phyloP scores from a whole-genome alignment of 805 yeast species.

The Saturnispora ahearnii region DNA sequence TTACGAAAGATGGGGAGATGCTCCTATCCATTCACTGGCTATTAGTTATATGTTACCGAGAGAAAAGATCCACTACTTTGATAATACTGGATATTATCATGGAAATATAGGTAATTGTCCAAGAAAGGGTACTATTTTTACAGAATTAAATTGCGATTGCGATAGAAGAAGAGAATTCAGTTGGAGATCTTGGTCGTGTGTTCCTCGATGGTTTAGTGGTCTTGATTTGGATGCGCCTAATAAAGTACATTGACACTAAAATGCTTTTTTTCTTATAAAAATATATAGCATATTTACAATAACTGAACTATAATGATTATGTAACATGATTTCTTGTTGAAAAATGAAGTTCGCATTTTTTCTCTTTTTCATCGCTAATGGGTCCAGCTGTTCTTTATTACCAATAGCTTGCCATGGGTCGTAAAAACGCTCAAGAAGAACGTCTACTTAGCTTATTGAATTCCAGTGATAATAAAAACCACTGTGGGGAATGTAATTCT shows the following conservation, averaged over 20 bases:
- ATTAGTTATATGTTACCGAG: conserved; percentile 42
- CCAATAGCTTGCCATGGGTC: not conserved
- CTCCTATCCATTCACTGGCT: conserved; percentile 63
- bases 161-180: conserved; percentile 39
- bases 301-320: not conserved
- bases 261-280: not conserved
- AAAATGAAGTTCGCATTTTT: not conserved
- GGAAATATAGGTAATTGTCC: conserved; percentile 54
- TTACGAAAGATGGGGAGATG: conserved; percentile 77
- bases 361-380: not conserved
- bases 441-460: conserved; percentile 51
- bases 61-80: conserved; percentile 49
- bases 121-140: conserved; percentile 34
- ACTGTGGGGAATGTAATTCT: conserved; percentile 72
- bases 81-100: conserved; percentile 50
- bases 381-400: not conserved
- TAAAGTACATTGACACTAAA: not conserved
- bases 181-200: conserved; percentile 44
- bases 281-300: not conserved
- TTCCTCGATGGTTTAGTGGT: conserved; percentile 31
- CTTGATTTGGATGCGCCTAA: conserved; percentile 6
- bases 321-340: not conserved
- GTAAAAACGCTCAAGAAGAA: conserved; percentile 18
- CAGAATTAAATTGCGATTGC: conserved; percentile 43
- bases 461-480: conserved; percentile 48